Evolutionary conservation across 192 early-diverging fungal species (phyloP), one percentile per base, ranked within the genome.

Genomic region (Dimargaris verticillata): DNA sequence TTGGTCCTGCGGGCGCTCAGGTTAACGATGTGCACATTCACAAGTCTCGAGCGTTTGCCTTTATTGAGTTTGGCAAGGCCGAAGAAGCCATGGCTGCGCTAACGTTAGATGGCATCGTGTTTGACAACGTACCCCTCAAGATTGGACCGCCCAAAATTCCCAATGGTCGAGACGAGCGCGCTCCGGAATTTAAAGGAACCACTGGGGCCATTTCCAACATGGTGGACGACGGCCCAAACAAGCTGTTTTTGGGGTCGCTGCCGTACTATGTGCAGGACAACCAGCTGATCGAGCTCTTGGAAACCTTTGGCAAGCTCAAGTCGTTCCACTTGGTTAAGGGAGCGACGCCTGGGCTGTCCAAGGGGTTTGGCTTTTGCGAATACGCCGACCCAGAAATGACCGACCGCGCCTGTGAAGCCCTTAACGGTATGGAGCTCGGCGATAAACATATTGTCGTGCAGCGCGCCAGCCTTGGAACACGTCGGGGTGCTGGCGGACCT

Each of bases 361-460:
- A 89, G 73, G 95, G 95, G 2, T 96, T 88, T 76, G 95, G 93
- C 3, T 96, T 99, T 63, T 95, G 92, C 68, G 95, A 99, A 73
- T 99, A 92, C 62, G 76, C 78, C 18, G 88, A 96, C 68, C 83
- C 89, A 20, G 78, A 63, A 28, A 70, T 95, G 15, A 97, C 94
- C 7, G 95, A 99, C 64, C 74, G 92, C 44, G 95, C 90, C 14
- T 95, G 92, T 65, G 81, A 95, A 66, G 92, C 92, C 1, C 80
- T 99, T 28, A 94, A 97, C 66, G 88, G 91, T 43, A 88, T 99
- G 85, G 89, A 92, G 65, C 69, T 99, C 4, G 92, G 89, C 49
- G 95, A 97, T 66, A 85, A 85, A 33, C 91, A 88, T 63, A 70
- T 99, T 15, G 83, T 97, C 26, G 93, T 97, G 22, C 94, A 99